phyloP scores from a whole-genome alignment of 176 grass and related monocot genomes.

The Rhynchospora breviuscula region DNA sequence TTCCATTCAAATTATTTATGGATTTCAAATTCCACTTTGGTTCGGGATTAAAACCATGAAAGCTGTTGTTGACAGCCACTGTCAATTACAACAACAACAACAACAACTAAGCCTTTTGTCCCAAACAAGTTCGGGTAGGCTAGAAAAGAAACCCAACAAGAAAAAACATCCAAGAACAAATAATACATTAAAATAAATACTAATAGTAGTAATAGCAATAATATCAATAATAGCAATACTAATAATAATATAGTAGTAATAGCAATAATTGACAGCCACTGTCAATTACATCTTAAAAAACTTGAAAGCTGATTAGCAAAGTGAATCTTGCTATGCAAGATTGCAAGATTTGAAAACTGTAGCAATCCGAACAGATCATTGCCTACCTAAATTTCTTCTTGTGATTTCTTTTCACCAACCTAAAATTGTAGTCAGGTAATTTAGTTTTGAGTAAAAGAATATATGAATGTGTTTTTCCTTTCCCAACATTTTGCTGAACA shows the following conservation, averaged over 20 bases:
- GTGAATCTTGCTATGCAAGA: neutral
- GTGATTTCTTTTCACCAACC: neutral
- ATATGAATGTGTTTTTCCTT: neutral
- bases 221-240: too few relatives aligned
- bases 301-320: neutral
- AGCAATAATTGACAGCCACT: too few relatives aligned
- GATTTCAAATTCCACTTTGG: neutral
- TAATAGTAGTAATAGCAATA: too few relatives aligned
- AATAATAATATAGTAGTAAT: too few relatives aligned
- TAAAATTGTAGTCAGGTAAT: neutral
- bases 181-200: too few relatives aligned
- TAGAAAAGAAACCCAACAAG: too few relatives aligned
- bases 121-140: too few relatives aligned
- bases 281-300: too few relatives aligned
- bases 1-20: neutral
- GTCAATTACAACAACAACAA: too few relatives aligned
- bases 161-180: too few relatives aligned
- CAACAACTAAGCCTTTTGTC: too few relatives aligned
- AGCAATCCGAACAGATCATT: neutral
- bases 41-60: neutral
- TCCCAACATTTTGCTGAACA: neutral
- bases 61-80: too few relatives aligned
- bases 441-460: neutral
- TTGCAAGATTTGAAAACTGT: neutral
- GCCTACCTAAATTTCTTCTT: neutral